Conservation (phyloP, 345 rosid species). For the Melastoma malabathricum region DNA sequence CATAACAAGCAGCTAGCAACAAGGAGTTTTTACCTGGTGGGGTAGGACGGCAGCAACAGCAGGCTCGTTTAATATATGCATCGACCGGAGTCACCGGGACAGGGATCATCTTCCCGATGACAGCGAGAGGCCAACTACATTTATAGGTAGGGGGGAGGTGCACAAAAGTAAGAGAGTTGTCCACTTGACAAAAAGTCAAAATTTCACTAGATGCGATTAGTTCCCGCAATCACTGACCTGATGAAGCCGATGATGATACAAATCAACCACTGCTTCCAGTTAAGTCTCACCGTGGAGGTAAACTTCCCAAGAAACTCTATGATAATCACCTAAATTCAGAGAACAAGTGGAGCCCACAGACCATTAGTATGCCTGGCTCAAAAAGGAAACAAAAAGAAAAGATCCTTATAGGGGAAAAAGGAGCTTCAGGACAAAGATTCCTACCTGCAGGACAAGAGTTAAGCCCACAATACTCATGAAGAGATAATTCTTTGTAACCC, state of each 20-base stretch:
- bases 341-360: not conserved
- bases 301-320: conserved; percentile 83
- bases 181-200: not conserved
- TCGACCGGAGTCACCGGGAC: conserved; percentile 51
- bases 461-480: conserved; percentile 66
- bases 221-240: conserved; percentile 24
- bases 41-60: not conserved
- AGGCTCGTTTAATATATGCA: conserved; percentile 4
- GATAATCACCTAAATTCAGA: conserved; percentile 38
- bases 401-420: no score
- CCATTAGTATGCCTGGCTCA: no score
- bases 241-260: conserved; percentile 47
- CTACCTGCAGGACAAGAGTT: conserved; percentile 75
- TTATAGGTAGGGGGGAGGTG: not conserved
- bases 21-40: conserved; percentile 10
- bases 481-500: conserved; percentile 59
- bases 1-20: no score
- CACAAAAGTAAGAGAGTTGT: not conserved
- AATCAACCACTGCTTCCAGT: conserved; percentile 69
- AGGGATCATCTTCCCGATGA: conserved; percentile 56
- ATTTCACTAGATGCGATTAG: not conserved
- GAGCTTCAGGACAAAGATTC: not conserved
- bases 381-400: no score
- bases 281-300: conserved; percentile 57
- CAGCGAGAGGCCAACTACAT: conserved; percentile 87